These are phyloP conservation scores for Pseudopyrenochaeta lycopersici DNA, from an alignment of 2,329 filamentous ascomycete species.

Conservation along the genomic window DNA sequence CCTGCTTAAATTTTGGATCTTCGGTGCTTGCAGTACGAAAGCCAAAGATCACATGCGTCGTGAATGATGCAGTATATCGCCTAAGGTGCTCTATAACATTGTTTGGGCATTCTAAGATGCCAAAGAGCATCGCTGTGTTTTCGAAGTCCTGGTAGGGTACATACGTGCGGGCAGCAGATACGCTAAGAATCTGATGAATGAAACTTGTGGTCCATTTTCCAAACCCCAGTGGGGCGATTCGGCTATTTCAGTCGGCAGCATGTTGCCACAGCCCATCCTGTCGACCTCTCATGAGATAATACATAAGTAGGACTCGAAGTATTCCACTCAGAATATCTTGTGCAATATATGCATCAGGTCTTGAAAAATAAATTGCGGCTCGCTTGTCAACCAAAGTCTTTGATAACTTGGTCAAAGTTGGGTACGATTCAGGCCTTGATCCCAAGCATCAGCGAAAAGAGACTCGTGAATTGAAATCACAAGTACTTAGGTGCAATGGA, in stretches of 20 bases:
- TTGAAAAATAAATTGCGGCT: conserved; percentile 55
- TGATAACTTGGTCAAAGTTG: too few relatives aligned
- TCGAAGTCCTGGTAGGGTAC: conserved; percentile 64
- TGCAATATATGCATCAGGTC: conserved; percentile 55
- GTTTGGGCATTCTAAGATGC: conserved; percentile 56
- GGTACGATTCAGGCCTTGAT: too few relatives aligned
- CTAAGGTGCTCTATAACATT: conserved; percentile 56
- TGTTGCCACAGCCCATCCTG: too few relatives aligned
- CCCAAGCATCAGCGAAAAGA: too few relatives aligned
- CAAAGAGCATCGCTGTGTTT: conserved; percentile 62
- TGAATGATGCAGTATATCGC: conserved; percentile 60
- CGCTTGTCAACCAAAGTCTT: too few relatives aligned
- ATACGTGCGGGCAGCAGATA: conserved; percentile 20
- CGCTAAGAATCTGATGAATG: conserved; percentile 26
- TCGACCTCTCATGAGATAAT: neutral
- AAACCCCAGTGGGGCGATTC: conserved; percentile 23
- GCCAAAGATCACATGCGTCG: conserved; percentile 61
- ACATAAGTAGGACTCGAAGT: conserved; percentile 24
- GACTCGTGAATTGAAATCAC: too few relatives aligned
- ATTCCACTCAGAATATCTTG: conserved; percentile 26
- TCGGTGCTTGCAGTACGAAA: conserved; percentile 33
- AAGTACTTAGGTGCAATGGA: too few relatives aligned
- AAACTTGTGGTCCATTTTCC: conserved; percentile 23
- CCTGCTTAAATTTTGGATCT: conserved; percentile 19
- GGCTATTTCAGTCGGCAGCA: neutral